These are phyloP conservation scores for Arachis stenosperma DNA, from an alignment of 306 rosid species.

Conservation along the genomic window DNA sequence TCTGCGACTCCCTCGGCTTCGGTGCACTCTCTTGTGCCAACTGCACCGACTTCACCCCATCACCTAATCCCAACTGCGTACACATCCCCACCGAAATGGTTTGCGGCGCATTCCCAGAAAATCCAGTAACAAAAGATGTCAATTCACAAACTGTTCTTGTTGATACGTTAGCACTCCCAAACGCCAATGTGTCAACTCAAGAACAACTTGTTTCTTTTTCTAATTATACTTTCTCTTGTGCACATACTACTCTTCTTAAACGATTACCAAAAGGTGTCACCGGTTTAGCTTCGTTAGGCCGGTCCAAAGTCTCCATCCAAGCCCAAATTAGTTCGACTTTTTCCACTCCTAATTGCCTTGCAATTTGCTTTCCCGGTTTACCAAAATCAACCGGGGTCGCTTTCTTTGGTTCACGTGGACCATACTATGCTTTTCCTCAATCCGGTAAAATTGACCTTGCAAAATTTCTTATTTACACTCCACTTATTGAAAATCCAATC, in stretches of 20 bases:
- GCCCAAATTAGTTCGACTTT: neutral
- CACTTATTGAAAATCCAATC: neutral
- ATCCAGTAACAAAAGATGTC: neutral
- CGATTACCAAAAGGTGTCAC: constrained; percentile 2
- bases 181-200: neutral
- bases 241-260: neutral
- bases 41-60: no score
- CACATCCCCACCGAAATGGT: neutral
- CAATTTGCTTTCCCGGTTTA: neutral
- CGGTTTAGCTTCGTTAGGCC: neutral
- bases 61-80: neutral
- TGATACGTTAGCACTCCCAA: neutral
- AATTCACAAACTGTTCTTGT: neutral
- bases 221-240: constrained; percentile 5
- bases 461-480: neutral
- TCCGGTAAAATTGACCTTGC: constrained; percentile 16
- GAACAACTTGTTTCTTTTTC: neutral
- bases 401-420: neutral
- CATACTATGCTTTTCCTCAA: neutral
- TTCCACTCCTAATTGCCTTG: neutral
- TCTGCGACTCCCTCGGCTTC: constrained; percentile 2
- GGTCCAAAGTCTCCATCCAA: neutral
- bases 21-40: neutral
- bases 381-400: neutral
- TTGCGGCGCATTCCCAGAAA: constrained; percentile 7